Evolutionary conservation across 768 basidiomycete species (phyloP).

Genomic region (Mycena haematopus): DNA sequence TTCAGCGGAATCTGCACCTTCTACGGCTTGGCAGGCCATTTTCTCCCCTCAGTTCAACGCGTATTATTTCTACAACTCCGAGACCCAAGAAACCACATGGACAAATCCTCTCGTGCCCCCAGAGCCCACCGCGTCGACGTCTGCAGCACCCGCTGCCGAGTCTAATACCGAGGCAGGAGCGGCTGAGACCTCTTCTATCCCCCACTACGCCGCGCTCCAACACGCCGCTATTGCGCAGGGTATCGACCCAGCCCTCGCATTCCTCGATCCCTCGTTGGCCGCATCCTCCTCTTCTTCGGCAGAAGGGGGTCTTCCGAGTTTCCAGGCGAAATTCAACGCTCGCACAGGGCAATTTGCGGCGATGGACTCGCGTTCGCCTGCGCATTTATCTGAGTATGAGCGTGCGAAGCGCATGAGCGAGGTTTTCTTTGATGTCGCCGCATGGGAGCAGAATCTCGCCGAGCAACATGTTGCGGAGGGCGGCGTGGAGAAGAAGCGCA

Average conservation of each 20-base stretch:
- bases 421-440: slow-evolving; percentile 85
- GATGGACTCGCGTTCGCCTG: slow-evolving; percentile 70
- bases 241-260: slow-evolving; percentile 82
- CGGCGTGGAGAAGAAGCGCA: slow-evolving; percentile 70
- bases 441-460: slow-evolving; percentile 78
- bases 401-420: slow-evolving; percentile 86
- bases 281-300: slow-evolving; percentile 41
- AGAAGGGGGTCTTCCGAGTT: slow-evolving; percentile 47
- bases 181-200: slow-evolving; percentile 35
- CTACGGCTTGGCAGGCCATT: slow-evolving; percentile 76
- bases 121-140: slow-evolving; percentile 34
- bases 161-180: slow-evolving; percentile 22
- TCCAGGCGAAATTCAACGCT: slow-evolving; percentile 80
- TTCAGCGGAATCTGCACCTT: slow-evolving; percentile 20
- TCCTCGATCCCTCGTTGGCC: slow-evolving; percentile 79
- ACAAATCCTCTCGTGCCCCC: slow-evolving; percentile 67
- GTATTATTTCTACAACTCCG: slow-evolving; percentile 85
- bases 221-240: slow-evolving; percentile 78
- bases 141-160: slow-evolving; percentile 32
- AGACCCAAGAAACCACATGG: slow-evolving; percentile 86
- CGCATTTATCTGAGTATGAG: slow-evolving; percentile 81
- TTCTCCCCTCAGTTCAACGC: slow-evolving; percentile 78
- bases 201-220: slow-evolving; percentile 59
- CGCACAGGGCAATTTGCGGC: slow-evolving; percentile 80
- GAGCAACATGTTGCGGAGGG: slow-evolving; percentile 49